Evolutionary conservation across 2,329 filamentous ascomycete genomes (phyloP).

Genomic region (Trichothecium sympodiale): DNA sequence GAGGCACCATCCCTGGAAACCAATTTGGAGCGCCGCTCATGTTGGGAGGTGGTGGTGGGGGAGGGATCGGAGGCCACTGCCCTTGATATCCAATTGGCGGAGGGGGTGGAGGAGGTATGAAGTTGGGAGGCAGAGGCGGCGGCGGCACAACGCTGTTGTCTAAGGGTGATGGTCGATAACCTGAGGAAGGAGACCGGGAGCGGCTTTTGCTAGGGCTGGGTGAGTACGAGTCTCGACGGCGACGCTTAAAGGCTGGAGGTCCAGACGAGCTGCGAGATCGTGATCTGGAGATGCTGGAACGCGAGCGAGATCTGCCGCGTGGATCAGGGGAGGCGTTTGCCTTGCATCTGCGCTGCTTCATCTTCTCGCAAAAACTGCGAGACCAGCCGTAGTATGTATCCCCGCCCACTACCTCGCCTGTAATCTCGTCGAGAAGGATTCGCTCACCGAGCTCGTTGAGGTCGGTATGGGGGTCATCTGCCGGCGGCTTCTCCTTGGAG

Average conservation of each 20-base stretch:
- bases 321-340: slow-evolving; percentile 16
- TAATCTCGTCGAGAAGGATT: slow-evolving; percentile 53
- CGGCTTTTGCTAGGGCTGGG: slow-evolving; percentile 13
- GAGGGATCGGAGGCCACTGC: slow-evolving; percentile 31
- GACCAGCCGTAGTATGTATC: slow-evolving; percentile 89
- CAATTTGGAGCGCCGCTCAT: slow-evolving; percentile 8
- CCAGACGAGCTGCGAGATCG: slow-evolving; percentile 19
- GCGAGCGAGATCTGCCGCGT: slow-evolving; percentile 23
- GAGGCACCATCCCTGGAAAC: slow-evolving; percentile 7
- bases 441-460: slow-evolving; percentile 67
- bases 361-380: slow-evolving; percentile 65
- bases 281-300: slow-evolving; percentile 13
- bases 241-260: slow-evolving; percentile 18
- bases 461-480: slow-evolving; percentile 42
- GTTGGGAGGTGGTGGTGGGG: slow-evolving; percentile 18
- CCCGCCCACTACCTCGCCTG: slow-evolving; percentile 50
- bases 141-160: slow-evolving; percentile 1
- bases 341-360: slow-evolving; percentile 49
- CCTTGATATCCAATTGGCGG: slow-evolving; percentile 27
- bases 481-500: slow-evolving; percentile 33
- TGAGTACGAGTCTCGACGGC: slow-evolving; percentile 8
- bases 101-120: slow-evolving; percentile 21
- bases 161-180: slow-evolving; percentile 6
- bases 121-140: slow-evolving; percentile 1
- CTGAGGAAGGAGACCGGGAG: slow-evolving; percentile 13